A percentile compares a stretch with the other conserved stretches of the same genome.
These are phyloP conservation scores for Diaporthe sp. DNA, from an alignment of 2,329 filamentous ascomycete species.

Conservation along the genomic window DNA sequence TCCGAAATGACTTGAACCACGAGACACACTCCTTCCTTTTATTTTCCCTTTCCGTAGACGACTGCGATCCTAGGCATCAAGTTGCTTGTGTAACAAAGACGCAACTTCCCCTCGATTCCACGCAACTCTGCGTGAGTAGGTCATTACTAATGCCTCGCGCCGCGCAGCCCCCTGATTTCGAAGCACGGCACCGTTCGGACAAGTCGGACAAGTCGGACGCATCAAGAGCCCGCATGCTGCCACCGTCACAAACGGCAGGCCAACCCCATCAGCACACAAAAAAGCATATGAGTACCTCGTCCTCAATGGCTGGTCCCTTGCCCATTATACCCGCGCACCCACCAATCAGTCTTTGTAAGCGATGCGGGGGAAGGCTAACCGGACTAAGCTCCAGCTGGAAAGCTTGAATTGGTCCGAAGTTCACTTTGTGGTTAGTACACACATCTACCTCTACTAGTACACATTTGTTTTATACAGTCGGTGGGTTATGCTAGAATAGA, in stretches of 20 bases:
- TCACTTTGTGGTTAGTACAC: neutral
- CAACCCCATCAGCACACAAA: neutral
- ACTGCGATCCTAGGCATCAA: neutral
- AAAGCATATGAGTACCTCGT: too few species aligned
- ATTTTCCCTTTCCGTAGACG: neutral
- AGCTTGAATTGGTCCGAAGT: neutral
- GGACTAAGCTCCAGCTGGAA: neutral
- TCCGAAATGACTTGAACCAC: neutral
- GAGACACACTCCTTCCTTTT: neutral
- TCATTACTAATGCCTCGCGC: constrained; percentile 16
- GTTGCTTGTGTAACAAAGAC: neutral
- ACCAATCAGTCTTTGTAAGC: neutral
- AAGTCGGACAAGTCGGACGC: constrained; percentile 10
- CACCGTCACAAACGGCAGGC: neutral
- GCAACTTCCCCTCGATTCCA: neutral
- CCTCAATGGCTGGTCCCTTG: too few species aligned
- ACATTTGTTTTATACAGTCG: neutral
- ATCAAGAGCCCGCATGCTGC: neutral
- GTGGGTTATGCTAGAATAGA: neutral
- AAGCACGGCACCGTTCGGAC: constrained; percentile 11
- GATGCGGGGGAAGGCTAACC: neutral
- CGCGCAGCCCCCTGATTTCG: constrained; percentile 13
- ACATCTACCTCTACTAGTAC: neutral
- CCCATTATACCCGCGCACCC: neutral
- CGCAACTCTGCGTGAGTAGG: neutral